A percentile compares a stretch with the other conserved stretches of the same genome.
These are phyloP conservation scores for Glycyrrhiza uralensis DNA, from an alignment of 306 rosid genomes.

Conservation along the genomic window DNA sequence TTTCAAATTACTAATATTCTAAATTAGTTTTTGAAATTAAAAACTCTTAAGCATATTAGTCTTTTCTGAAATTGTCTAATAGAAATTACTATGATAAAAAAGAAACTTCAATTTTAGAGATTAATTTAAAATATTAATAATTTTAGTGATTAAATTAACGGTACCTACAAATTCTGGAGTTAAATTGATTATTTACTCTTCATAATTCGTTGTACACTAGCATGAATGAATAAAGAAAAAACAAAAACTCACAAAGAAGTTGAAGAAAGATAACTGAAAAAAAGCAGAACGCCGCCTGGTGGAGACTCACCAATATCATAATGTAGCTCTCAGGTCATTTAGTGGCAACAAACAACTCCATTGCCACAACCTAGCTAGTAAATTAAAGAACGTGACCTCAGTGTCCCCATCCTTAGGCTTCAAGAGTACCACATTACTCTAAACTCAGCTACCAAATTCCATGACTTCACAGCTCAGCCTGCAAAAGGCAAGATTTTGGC, in stretches of 20 bases:
- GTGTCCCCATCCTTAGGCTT: slow-evolving; percentile 28
- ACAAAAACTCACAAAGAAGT: neutral
- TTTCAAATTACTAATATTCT: too few relatives aligned
- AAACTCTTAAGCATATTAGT: too few relatives aligned
- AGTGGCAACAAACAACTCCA: slow-evolving; percentile 41
- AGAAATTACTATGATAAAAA: too few relatives aligned
- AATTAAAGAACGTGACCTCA: slow-evolving; percentile 9
- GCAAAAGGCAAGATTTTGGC: neutral
- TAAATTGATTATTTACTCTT: too few relatives aligned
- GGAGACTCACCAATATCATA: slow-evolving; percentile 33
- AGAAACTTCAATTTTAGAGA: too few relatives aligned
- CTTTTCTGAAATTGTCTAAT: too few relatives aligned
- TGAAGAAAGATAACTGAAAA: slow-evolving; percentile 16
- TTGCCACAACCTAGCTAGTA: slow-evolving; percentile 31
- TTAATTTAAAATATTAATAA: too few relatives aligned
- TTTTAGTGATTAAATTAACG: too few relatives aligned
- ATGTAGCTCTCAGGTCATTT: neutral
- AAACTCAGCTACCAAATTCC: slow-evolving; percentile 20
- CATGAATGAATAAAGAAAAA: neutral
- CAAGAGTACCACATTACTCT: slow-evolving; percentile 7
- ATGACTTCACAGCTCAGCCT: slow-evolving; percentile 18
- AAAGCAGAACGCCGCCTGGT: slow-evolving; percentile 31
- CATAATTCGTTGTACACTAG: slow-evolving; percentile 2
- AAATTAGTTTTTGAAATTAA: too few relatives aligned
- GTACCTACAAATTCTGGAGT: too few relatives aligned